phyloP scores from a whole-genome alignment of 2,329 filamentous ascomycete genomes.

The Aspergillus sp. region DNA sequence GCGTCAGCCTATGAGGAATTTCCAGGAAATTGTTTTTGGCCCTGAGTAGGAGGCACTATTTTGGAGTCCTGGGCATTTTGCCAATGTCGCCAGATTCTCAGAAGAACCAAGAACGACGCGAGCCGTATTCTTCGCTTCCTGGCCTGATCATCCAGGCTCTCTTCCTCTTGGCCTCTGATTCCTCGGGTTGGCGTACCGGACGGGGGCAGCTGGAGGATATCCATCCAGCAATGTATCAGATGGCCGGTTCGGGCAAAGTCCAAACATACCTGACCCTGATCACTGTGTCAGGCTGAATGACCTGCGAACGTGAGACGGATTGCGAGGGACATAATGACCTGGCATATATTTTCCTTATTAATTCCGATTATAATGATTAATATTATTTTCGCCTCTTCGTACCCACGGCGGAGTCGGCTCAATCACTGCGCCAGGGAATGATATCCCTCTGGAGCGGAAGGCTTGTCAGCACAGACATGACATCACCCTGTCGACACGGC shows the following conservation, averaged over 20 bases:
- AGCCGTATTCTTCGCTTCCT: not conserved
- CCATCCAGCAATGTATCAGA: constrained; percentile 18
- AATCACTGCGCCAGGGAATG: not conserved
- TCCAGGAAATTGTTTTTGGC: not conserved
- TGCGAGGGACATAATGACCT: not conserved
- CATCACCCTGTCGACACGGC: not conserved
- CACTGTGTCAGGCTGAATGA: constrained; percentile 13
- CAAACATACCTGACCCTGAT: constrained; percentile 13
- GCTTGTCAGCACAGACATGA: not conserved
- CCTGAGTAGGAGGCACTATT: no score
- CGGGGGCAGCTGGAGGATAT: not conserved
- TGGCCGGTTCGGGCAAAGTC: constrained; percentile 14
- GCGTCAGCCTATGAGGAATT: constrained; percentile 12
- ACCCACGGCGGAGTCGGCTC: not conserved
- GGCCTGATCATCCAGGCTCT: not conserved
- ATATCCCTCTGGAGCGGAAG: no score
- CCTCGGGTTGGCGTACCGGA: not conserved
- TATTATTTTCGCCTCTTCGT: not conserved
- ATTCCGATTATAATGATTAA: not conserved
- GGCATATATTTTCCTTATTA: not conserved
- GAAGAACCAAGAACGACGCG: not conserved
- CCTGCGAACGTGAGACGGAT: constrained; percentile 15
- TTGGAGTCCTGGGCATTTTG: no score
- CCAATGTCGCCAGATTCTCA: no score
- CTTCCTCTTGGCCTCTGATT: not conserved